Conservation (phyloP, 1,284 basidiomycete species). For the Mycosarcoma maydis region DNA sequence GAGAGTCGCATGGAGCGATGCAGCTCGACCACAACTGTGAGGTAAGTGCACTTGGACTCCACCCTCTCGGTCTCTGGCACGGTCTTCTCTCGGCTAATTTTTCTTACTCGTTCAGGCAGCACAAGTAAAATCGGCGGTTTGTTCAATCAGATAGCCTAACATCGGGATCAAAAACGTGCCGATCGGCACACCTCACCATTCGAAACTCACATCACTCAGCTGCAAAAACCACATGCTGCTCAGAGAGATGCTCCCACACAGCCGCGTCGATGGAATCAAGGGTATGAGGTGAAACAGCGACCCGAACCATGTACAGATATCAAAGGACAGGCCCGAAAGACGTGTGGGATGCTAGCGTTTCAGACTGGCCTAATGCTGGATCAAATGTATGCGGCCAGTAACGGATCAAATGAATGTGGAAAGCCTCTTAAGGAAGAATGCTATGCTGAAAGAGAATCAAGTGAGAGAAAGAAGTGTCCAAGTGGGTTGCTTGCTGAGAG, state of each 20-base stretch:
- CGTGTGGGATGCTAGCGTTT: no score
- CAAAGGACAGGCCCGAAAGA: no score
- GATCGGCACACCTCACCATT: not conserved
- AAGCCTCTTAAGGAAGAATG: not conserved
- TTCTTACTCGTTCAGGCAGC: slow-evolving; percentile 3
- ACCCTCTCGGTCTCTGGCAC: slow-evolving; percentile 10
- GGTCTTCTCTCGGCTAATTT: slow-evolving; percentile 27
- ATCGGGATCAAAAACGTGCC: no score
- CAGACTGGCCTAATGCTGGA: not conserved
- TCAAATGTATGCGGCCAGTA: not conserved
- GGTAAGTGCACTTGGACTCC: not conserved
- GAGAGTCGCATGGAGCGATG: no score
- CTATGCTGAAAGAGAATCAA: not conserved
- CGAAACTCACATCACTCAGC: not conserved
- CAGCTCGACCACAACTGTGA: no score
- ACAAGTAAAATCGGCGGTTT: slow-evolving; percentile 8
- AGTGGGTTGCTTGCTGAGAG: not conserved
- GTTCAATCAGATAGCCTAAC: no score
- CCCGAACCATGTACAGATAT: no score
- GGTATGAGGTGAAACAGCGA: no score
- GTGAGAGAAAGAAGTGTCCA: slow-evolving; percentile 3
- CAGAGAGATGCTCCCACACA: no score
- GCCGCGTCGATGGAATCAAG: not conserved
- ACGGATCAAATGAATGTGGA: slow-evolving; percentile 4
- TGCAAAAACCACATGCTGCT: not conserved